Base-by-base conservation (phyloP, 148 eudicot species). In the Silene latifolia region DNA sequence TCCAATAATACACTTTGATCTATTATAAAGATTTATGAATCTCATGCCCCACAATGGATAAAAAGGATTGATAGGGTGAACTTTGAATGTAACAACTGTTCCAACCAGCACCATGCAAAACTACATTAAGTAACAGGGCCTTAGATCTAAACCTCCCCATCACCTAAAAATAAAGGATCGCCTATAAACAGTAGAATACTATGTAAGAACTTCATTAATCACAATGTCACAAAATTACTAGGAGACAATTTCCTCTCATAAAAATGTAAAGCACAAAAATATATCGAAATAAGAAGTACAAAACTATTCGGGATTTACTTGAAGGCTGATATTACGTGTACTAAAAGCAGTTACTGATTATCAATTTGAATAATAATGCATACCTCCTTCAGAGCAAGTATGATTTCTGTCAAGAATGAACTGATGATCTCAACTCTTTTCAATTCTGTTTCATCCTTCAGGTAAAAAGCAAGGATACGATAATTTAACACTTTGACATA, bases 321-420 rank as follows among this genome's bases (percentile, higher is more conserved):
- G 18, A 51, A 39, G 14, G 14, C 9, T 51, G 56, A 11, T 3
- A 51, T 39, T 39, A 51, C 10, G 39, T 64, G 44, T 29, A 64
- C n/a, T n/a, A 15, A 64, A 21, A 64, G 32, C 19, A 35, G 14
- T 64, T 59, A 3, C 7, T 29, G 13, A 53, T 32, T 24, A n/a
- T 12, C 39, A 67, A 67, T 14, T 56, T 25, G 10, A 20, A 6
- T 35, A 57, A 21, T 2, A 46, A 70, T 8, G 24, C 62, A 65
- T 90, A 96, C 98, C 98, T 96, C 99, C 72, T 96, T 96, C 7
- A 96, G 85, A 48, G 98, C 91, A 79, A 96, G 94, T 82, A 96
- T 66, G 71, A 92, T 89, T 84, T 96, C 99, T 71, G 96, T 89
- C 54, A 96, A 79, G 74, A 92, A 96, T 46, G 97, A 87, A 77